Evolutionary conservation across 139 green algal genomes (phyloP).

Genomic region (Eudorina sp.): DNA sequence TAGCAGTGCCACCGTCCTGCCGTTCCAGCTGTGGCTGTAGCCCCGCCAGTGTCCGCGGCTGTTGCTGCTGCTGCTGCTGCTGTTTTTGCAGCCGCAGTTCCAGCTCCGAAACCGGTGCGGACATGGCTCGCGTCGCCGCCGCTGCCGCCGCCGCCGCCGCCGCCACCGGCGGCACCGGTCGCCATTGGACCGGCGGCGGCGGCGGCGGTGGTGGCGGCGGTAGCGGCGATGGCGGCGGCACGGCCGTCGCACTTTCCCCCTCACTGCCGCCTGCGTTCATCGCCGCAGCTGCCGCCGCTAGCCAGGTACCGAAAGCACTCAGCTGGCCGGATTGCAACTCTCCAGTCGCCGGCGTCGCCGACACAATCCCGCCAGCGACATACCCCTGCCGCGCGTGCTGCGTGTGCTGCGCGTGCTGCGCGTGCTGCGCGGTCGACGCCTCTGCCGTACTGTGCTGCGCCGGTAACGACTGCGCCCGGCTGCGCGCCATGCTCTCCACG

Average conservation of each 20-base stretch:
- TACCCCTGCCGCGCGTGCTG: too few relatives aligned
- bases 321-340: not conserved
- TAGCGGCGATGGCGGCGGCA: not conserved
- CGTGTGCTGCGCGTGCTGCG: constrained; percentile 5
- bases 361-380: not conserved
- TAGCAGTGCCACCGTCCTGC: too few relatives aligned
- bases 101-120: too few relatives aligned
- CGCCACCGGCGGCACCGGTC: not conserved
- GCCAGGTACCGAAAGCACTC: not conserved
- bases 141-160: not conserved
- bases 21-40: too few relatives aligned
- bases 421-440: too few relatives aligned
- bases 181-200: not conserved
- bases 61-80: too few relatives aligned
- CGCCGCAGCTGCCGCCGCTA: not conserved
- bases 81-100: too few relatives aligned
- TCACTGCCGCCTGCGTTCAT: not conserved
- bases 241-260: not conserved
- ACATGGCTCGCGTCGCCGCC: too few relatives aligned
- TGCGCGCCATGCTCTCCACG: constrained; percentile 29
- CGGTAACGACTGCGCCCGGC: constrained; percentile 10
- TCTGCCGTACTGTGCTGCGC: not conserved
- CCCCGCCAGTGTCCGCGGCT: too few relatives aligned
- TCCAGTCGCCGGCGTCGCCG: too few relatives aligned
- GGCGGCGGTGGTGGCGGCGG: not conserved